phyloP scores from a whole-genome alignment of 1,139 yeast genomes.

The Kodamaea derodonti region DNA sequence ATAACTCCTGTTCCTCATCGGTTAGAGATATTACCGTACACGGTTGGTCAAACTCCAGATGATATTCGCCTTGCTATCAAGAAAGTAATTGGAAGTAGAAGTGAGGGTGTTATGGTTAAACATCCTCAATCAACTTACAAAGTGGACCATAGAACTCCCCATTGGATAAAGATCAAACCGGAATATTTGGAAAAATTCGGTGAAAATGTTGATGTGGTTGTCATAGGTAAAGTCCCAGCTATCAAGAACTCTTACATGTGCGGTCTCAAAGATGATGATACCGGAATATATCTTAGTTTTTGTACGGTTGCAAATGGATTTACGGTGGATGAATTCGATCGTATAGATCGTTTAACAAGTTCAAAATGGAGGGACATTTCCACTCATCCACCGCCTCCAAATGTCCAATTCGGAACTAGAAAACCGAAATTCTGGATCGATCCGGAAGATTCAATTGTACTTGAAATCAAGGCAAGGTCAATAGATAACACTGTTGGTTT shows the following conservation, averaged over 20 bases:
- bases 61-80: constrained; percentile 57
- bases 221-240: constrained; percentile 76
- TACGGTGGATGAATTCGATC: constrained; percentile 55
- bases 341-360: constrained; percentile 53
- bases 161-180: constrained; percentile 89
- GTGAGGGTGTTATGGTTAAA: constrained; percentile 85
- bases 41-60: constrained; percentile 39
- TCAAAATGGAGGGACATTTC: constrained; percentile 58
- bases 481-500: constrained; percentile 43
- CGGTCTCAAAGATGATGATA: constrained; percentile 47
- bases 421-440: constrained; percentile 74
- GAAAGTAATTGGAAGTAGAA: constrained; percentile 55
- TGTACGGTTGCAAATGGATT: constrained; percentile 87
- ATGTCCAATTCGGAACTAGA: constrained; percentile 57
- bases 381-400: constrained; percentile 35
- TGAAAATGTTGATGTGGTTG: constrained; percentile 74
- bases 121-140: constrained; percentile 56
- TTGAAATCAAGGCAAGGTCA: constrained; percentile 84
- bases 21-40: constrained; percentile 53
- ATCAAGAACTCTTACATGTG: constrained; percentile 73
- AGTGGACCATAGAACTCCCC: constrained; percentile 54
- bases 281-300: constrained; percentile 47
- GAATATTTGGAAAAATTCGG: constrained; percentile 86
- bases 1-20: constrained; percentile 47
- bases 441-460: constrained; percentile 71